Percentiles rank a stretch among this genome's conserved stretches.
Conservation (phyloP, 2,329 filamentous ascomycete species). For the Aureobasidium sp. region DNA sequence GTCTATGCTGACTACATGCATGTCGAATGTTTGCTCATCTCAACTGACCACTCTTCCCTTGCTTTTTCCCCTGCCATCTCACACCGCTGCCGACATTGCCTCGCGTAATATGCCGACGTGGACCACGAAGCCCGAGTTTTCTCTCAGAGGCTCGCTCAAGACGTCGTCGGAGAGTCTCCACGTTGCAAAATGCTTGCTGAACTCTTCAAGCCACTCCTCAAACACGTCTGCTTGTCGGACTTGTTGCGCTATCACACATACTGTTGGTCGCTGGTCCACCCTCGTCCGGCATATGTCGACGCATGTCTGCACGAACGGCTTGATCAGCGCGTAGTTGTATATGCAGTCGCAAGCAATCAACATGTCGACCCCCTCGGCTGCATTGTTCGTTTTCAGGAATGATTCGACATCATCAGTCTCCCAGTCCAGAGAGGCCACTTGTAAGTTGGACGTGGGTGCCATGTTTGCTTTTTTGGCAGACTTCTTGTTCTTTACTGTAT, state of each 20-base stretch:
- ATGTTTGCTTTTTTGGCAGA: neutral
- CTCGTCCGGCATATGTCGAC: slow-evolving; percentile 63
- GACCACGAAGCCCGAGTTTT: slow-evolving; percentile 69
- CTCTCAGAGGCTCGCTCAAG: slow-evolving; percentile 52
- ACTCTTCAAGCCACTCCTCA: slow-evolving; percentile 67
- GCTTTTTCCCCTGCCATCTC: neutral
- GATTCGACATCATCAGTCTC: slow-evolving; percentile 50
- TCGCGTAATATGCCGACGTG: slow-evolving; percentile 61
- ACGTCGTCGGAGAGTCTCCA: slow-evolving; percentile 67
- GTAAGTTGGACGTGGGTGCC: neutral
- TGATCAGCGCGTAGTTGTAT: slow-evolving; percentile 82
- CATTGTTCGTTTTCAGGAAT: slow-evolving; percentile 45
- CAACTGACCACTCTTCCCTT: neutral
- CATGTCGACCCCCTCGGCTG: slow-evolving; percentile 35
- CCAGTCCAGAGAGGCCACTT: slow-evolving; percentile 62
- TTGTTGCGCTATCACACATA: slow-evolving; percentile 84
- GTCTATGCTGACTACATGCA: neutral
- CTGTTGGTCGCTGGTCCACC: slow-evolving; percentile 42
- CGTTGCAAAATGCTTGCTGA: slow-evolving; percentile 58
- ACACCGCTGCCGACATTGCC: neutral
- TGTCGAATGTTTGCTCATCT: neutral
- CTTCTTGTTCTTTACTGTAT: slow-evolving; percentile 30
- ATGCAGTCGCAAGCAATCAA: slow-evolving; percentile 88
- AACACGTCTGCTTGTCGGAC: slow-evolving; percentile 80
- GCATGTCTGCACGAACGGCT: slow-evolving; percentile 76